Evolutionary conservation across 768 basidiomycete species (phyloP).

Genomic region (Suillus subalutaceus): DNA sequence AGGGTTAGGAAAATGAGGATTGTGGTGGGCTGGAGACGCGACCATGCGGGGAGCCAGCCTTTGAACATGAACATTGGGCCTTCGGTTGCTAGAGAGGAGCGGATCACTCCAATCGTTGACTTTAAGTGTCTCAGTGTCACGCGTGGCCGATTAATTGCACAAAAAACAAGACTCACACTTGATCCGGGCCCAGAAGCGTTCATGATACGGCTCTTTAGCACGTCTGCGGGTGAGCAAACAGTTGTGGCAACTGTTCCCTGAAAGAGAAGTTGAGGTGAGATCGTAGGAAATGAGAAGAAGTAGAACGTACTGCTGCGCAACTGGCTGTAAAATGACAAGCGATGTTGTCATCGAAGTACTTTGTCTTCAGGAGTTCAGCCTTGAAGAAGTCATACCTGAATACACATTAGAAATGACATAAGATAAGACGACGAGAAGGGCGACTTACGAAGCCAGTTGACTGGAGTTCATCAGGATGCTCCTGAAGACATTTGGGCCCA

Average conservation of each 20-base stretch:
- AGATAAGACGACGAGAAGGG: neutral
- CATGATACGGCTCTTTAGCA: conserved; percentile 90
- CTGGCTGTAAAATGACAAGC: conserved; percentile 82
- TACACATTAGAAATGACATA: neutral
- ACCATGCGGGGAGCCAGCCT: conserved; percentile 90
- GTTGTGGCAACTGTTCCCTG: conserved; percentile 89
- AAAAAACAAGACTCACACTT: conserved; percentile 46
- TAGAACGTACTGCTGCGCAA: conserved; percentile 71
- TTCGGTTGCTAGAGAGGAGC: conserved; percentile 66
- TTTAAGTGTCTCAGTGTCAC: conserved; percentile 24
- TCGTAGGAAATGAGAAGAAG: neutral
- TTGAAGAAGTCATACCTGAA: conserved; percentile 91
- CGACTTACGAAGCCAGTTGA: conserved; percentile 83
- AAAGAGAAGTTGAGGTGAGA: conserved; percentile 1
- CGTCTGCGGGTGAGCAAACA: conserved; percentile 87
- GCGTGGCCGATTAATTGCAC: neutral
- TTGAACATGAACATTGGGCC: conserved; percentile 93
- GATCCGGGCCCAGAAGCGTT: conserved; percentile 84
- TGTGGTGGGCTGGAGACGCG: conserved; percentile 83
- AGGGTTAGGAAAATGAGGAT: conserved; percentile 86
- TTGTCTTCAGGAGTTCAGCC: conserved; percentile 70
- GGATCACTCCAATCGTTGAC: conserved; percentile 76
- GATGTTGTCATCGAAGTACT: conserved; percentile 82
- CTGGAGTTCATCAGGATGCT: conserved; percentile 90
- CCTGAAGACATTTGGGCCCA: conserved; percentile 84